phyloP scores from a whole-genome alignment of 2,329 filamentous ascomycete genomes.

The Sporothrix curviconia region DNA sequence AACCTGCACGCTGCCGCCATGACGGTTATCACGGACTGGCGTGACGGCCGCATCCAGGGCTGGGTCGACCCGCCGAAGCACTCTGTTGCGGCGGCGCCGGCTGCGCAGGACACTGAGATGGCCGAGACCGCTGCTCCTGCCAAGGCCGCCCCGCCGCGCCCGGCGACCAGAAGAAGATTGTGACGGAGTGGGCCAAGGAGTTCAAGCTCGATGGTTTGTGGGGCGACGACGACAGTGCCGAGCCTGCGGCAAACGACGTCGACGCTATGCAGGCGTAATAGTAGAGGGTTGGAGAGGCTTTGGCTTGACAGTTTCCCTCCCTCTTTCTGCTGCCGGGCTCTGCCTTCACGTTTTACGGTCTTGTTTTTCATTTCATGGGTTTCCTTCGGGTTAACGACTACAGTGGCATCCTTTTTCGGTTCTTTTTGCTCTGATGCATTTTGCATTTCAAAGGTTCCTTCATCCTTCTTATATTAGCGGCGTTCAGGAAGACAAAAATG shows the following conservation, averaged over 20 bases:
- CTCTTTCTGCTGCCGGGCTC: slow-evolving; percentile 1
- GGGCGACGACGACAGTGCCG: slow-evolving; percentile 55
- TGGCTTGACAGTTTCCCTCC: not conserved
- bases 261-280: slow-evolving; percentile 45
- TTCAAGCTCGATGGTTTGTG: slow-evolving; percentile 92
- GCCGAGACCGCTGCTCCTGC: slow-evolving; percentile 23
- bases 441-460: not conserved
- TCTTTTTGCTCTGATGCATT: not conserved
- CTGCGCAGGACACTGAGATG: slow-evolving; percentile 20
- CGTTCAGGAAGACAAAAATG: slow-evolving; percentile 11
- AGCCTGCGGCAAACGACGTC: slow-evolving; percentile 48
- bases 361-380: slow-evolving; percentile 5
- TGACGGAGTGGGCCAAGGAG: slow-evolving; percentile 87
- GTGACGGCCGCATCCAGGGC: slow-evolving; percentile 88
- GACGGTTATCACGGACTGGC: slow-evolving; percentile 93
- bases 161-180: slow-evolving; percentile 75
- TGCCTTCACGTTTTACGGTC: not conserved
- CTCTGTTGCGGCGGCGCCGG: slow-evolving; percentile 41
- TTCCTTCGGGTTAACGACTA: not conserved
- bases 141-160: slow-evolving; percentile 30
- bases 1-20: slow-evolving; percentile 84
- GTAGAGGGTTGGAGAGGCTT: not conserved
- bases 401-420: slow-evolving; percentile 1
- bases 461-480: not conserved
- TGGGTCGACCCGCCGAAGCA: slow-evolving; percentile 75